Evolutionary conservation across 306 rosid genomes (phyloP).

Genomic region (Dalbergia cochinchinensis): DNA sequence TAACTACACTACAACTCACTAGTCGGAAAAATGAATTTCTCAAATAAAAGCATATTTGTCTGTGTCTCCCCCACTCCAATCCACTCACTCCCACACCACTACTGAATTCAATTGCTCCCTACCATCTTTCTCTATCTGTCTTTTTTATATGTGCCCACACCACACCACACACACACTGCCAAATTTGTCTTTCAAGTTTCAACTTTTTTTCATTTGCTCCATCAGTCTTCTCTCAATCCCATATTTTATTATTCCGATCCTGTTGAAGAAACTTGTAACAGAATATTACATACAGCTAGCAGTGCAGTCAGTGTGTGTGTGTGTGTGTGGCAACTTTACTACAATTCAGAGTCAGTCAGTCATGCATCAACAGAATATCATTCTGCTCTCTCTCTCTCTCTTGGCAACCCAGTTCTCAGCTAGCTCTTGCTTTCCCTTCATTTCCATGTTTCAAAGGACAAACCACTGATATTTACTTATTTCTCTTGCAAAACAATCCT

Average conservation of each 20-base stretch:
- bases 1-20: no score
- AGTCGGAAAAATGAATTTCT: no score
- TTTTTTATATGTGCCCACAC: not conserved
- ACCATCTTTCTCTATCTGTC: not conserved
- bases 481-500: conserved; percentile 9
- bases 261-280: conserved; percentile 40
- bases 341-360: not conserved
- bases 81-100: not conserved
- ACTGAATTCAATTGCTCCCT: not conserved
- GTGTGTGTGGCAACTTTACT: not conserved
- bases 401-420: not conserved
- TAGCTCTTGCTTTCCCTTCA: not conserved
- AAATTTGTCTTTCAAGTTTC: conserved; percentile 20
- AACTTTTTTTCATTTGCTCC: not conserved
- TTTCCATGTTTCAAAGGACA: not conserved
- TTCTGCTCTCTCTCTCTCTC: not conserved
- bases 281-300: not conserved
- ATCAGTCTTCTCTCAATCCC: not conserved
- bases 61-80: not conserved
- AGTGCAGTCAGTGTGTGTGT: not conserved
- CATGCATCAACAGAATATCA: not conserved
- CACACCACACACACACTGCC: conserved; percentile 15
- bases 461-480: not conserved
- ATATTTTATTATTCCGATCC: not conserved
- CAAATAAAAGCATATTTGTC: not conserved